A percentile compares a stretch with the other conserved stretches of the same genome.
phyloP scores from a whole-genome alignment of 441 rosid genomes.

The Erodium trifolium region DNA sequence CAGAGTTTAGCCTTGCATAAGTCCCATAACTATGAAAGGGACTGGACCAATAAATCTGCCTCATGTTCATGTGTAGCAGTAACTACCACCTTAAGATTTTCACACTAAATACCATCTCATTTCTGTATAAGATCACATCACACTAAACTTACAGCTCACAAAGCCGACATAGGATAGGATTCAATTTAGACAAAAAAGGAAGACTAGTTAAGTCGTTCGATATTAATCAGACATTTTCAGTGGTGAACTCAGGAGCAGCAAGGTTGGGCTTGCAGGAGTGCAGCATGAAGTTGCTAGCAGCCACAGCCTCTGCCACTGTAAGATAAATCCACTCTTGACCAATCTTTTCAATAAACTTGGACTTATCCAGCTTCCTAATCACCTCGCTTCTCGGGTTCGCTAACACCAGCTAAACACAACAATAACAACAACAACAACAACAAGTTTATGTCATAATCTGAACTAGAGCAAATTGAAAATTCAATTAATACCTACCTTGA shows the following conservation, averaged over 20 bases:
- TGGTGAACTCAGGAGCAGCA: constrained; percentile 14
- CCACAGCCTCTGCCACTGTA: constrained; percentile 38
- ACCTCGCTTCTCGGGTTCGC: constrained; percentile 41
- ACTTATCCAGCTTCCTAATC: constrained; percentile 38
- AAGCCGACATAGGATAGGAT: too few species aligned
- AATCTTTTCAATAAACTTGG: constrained; percentile 31
- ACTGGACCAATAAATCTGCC: too few species aligned
- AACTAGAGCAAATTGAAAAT: too few species aligned
- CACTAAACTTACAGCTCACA: not conserved
- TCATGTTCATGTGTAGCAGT: too few species aligned
- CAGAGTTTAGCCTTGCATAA: too few species aligned
- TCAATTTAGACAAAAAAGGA: not conserved
- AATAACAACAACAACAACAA: too few species aligned
- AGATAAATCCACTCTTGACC: constrained; percentile 43
- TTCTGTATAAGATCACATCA: not conserved
- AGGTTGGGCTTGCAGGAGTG: constrained; percentile 29
- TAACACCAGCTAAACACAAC: constrained; percentile 26
- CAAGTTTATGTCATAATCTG: not conserved
- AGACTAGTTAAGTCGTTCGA: not conserved
- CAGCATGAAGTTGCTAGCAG: constrained; percentile 36
- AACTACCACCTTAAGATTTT: not conserved
- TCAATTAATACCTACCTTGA: constrained; percentile 29
- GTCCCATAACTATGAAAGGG: too few species aligned
- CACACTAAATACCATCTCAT: not conserved
- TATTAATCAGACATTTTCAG: constrained; percentile 26